Evolutionary conservation across 805 yeast genomes (phyloP), one percentile per base, ranked within the genome.

Genomic region (Millerozyma acaciae): DNA sequence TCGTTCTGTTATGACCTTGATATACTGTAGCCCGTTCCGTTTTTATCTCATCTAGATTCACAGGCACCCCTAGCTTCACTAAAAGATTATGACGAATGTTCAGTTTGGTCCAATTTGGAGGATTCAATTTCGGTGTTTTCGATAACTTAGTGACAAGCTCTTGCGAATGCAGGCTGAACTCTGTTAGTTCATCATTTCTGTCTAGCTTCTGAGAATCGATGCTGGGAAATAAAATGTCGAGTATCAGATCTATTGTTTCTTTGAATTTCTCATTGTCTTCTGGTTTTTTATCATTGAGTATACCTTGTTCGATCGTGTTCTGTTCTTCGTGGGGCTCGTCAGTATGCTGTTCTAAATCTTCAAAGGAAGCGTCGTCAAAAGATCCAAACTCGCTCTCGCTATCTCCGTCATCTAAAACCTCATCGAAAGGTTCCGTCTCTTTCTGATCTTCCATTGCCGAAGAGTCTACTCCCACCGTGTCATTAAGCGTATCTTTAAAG

Each of bases 41-140:
- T 3, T 40, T 43, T 14, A 65, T 29, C 38, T 80, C 84, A 52
- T 80, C 87, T 10, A 80, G 60, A 45, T 81, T 80, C 25, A 84
- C 73, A 0, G 94, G 94, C 2, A 86, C 71, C 1, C 89, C 88
- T 27, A 86, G 60, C 18, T 78, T 72, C 13, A 80, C 62, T 20
- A 83, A 62, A 20, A 86, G 55, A 43, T 75, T 76, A 44, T 82
- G 73, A 32, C 88, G 73, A 16, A 83, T 69, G 13, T 77, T 65
- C 50, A 84, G 80, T 34, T 70, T 70, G 26, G 70, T 73, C 95
- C 95, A 86, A 38, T 78, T 79, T 12, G 79, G 70, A 1, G 80
- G 83, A 18, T 68, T 69, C 21, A 76, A 53, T 30, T 68, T 66
- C 0, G 78, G 76, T 10, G 65, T 38, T 7, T 62, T 60, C 2